Evolutionary conservation across 2,329 filamentous ascomycete species (phyloP), one percentile per base, ranked within the genome.

Genomic region (Phyllosticta ampelicida): DNA sequence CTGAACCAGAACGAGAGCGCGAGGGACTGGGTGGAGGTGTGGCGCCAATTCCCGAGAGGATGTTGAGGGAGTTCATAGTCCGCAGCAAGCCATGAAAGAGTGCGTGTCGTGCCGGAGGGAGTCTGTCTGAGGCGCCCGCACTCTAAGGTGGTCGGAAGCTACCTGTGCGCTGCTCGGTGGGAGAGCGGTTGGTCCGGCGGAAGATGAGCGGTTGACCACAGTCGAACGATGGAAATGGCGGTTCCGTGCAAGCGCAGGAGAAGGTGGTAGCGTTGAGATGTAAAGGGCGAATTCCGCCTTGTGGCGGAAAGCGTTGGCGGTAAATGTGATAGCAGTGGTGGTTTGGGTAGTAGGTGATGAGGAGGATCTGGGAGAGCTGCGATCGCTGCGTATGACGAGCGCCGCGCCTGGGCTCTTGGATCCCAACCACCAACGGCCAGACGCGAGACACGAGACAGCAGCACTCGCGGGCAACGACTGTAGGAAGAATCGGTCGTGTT

Each of bases 1-100:
- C 75, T 48, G 79, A 82, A 62, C 74, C 74, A 62, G 79, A 78
- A 65, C 80, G 78, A 61, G 79, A 78, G 63, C 80, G 78, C 60
- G 74, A 69, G 60, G 76, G 75, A 57, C 71, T 73, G 56, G 79
- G 71, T 61, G 74, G 74, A 63, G 80, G 77, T 63, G 80, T 79
- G 69, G 77, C 78, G 69, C 82, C 81, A 69, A 85, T 82, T 71
- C 89, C 85, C 69, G 90, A 94, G 73, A 96, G 84, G 73, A 96
- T 89, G 77, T 94, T 95, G 78, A 96, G 80, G 68, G 91, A 95
- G 85, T 96, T 96, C 92, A 96, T 96, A 59, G 81, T 88, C 78
- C 74, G 73, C 70, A 67, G 65, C 64, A 68, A 70, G 76, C 74
- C 77, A 79, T 79, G 70, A 71, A 73, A 55, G 54, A 60, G 69